Evolutionary conservation across 2,329 filamentous ascomycete species (phyloP).

Genomic region (Ceratocystis alfenasii): DNA sequence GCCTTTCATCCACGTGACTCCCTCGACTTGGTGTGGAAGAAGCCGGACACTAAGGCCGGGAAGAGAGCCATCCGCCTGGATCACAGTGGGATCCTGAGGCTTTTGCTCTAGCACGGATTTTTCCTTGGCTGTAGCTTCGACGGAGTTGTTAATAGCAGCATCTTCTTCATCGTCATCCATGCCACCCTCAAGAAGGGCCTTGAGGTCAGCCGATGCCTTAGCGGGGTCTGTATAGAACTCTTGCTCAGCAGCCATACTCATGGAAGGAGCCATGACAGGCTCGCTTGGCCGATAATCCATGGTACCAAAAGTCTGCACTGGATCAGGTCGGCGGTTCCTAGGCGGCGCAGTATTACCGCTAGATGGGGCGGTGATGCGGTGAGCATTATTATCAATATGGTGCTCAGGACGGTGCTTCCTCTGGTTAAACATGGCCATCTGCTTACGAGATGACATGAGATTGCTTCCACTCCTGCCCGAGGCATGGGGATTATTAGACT

Average conservation of each 20-base stretch:
- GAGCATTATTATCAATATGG: constrained; percentile 38
- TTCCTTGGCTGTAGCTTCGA: background rate
- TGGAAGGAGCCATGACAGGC: constrained; percentile 19
- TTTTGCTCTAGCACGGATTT: background rate
- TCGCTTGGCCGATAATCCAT: constrained; percentile 14
- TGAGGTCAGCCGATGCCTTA: constrained; percentile 64
- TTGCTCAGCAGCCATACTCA: constrained; percentile 26
- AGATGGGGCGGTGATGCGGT: constrained; percentile 30
- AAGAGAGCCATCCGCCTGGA: constrained; percentile 35
- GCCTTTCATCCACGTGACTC: constrained; percentile 87
- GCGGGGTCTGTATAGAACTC: constrained; percentile 55
- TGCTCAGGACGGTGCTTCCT: constrained; percentile 46
- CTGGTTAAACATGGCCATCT: constrained; percentile 45
- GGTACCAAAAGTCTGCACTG: constrained; percentile 20
- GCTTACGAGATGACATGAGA: constrained; percentile 41
- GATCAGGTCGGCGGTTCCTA: constrained; percentile 25
- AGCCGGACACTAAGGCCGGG: constrained; percentile 79
- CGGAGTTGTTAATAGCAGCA: background rate
- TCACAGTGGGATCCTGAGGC: constrained; percentile 7
- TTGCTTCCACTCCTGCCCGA: constrained; percentile 26
- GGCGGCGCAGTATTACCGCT: constrained; percentile 31
- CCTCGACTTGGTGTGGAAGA: constrained; percentile 86
- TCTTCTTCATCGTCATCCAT: constrained; percentile 57
- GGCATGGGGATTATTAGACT: background rate
- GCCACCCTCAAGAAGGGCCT: constrained; percentile 68